These are phyloP conservation scores for Aspergillus floridensis DNA, from an alignment of 2,329 filamentous ascomycete genomes.

Conservation along the genomic window DNA sequence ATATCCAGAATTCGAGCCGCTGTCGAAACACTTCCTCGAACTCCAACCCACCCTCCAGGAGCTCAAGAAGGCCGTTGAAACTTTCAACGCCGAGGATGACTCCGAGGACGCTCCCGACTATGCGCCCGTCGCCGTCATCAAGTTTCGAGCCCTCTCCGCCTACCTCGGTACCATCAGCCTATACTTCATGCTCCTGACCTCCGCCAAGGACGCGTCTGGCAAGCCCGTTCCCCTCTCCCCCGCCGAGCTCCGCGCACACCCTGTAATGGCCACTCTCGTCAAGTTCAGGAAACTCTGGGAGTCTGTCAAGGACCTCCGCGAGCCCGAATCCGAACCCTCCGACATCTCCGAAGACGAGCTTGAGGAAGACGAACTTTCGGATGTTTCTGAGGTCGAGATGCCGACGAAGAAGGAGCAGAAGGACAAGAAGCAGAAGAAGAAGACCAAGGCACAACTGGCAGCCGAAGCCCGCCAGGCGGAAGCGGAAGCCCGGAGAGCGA, in stretches of 20 bases:
- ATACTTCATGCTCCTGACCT: constrained; percentile 93
- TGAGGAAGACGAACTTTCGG: constrained; percentile 23
- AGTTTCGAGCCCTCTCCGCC: constrained; percentile 76
- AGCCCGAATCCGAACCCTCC: constrained; percentile 37
- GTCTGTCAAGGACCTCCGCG: constrained; percentile 64
- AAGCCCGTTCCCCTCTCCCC: constrained; percentile 65
- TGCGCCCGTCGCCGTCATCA: constrained; percentile 61
- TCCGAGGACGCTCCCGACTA: constrained; percentile 38
- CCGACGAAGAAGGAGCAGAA: constrained; percentile 10
- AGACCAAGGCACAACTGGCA: constrained; percentile 50
- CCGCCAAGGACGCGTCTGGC: constrained; percentile 60
- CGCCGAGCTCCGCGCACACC: constrained; percentile 79
- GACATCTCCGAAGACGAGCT: constrained; percentile 12
- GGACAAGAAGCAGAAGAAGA: constrained; percentile 40
- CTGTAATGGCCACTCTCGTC: constrained; percentile 82
- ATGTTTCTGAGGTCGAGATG: constrained; percentile 20
- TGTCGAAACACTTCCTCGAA: constrained; percentile 75
- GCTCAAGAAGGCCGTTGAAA: constrained; percentile 58
- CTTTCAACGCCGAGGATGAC: constrained; percentile 48
- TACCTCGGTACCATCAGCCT: constrained; percentile 85
- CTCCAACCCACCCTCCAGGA: constrained; percentile 63
- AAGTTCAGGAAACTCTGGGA: constrained; percentile 79
- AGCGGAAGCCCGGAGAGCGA: constrained; percentile 53
- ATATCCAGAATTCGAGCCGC: constrained; percentile 88
- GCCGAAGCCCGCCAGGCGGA: constrained; percentile 54